A percentile compares a stretch with the other conserved stretches of the same genome.
Conservation (phyloP, 2,329 filamentous ascomycete species). For the Drechslerella stenobrocha region DNA sequence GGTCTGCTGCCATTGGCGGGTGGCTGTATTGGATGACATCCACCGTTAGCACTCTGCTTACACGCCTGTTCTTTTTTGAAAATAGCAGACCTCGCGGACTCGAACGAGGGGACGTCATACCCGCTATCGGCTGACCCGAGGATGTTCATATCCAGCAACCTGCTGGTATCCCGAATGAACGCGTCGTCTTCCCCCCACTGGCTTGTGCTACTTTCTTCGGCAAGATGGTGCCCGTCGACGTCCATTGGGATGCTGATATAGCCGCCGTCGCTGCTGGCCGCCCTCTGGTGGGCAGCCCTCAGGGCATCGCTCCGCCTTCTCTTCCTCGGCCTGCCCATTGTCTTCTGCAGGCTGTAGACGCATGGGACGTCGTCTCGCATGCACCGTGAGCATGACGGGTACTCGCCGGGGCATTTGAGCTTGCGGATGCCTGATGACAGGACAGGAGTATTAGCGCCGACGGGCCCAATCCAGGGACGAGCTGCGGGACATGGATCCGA, state of each 20-base stretch:
- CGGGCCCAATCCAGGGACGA: slow-evolving; percentile 28
- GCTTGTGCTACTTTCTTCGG: neutral
- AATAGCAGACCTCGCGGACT: too few relatives aligned
- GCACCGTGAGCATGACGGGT: slow-evolving; percentile 65
- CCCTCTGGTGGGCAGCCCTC: slow-evolving; percentile 22
- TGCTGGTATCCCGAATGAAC: slow-evolving; percentile 30
- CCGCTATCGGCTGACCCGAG: slow-evolving; percentile 29
- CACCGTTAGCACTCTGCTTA: slow-evolving; percentile 24
- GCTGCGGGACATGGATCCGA: slow-evolving; percentile 3
- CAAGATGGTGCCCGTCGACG: slow-evolving; percentile 14
- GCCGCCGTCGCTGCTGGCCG: slow-evolving; percentile 10
- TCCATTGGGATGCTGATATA: slow-evolving; percentile 24
- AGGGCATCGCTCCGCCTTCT: slow-evolving; percentile 55
- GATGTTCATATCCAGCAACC: slow-evolving; percentile 33
- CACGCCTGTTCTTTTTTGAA: too few relatives aligned
- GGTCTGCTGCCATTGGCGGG: slow-evolving; percentile 14
- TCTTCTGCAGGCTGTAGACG: slow-evolving; percentile 68
- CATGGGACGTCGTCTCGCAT: slow-evolving; percentile 63
- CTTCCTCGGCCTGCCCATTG: slow-evolving; percentile 68
- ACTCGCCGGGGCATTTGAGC: slow-evolving; percentile 67
- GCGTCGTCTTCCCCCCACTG: slow-evolving; percentile 39
- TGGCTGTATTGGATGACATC: slow-evolving; percentile 30
- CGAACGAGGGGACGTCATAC: slow-evolving; percentile 20
- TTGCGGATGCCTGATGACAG: slow-evolving; percentile 63
- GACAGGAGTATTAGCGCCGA: neutral